A percentile compares a stretch with the other conserved stretches of the same genome.
phyloP scores from a whole-genome alignment of 805 yeast genomes.

The Barnettozyma vustinii region DNA sequence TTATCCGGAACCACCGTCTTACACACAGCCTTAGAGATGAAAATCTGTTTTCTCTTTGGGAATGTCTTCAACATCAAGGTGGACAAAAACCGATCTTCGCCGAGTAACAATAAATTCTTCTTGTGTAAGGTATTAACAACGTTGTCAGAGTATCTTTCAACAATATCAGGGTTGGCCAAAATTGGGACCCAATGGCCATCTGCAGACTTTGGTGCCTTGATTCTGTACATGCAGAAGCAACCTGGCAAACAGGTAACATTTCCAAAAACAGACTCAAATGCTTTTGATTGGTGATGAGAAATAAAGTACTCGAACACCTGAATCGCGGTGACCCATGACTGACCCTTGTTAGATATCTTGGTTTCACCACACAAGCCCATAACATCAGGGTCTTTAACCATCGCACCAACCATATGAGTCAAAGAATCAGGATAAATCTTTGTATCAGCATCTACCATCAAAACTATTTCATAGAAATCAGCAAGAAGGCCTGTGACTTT shows the following conservation, averaged over 20 bases:
- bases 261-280: constrained; percentile 92
- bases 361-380: constrained; percentile 98
- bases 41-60: constrained; percentile 83
- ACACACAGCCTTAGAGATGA: constrained; percentile 88
- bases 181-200: constrained; percentile 91
- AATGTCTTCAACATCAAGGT: constrained; percentile 84
- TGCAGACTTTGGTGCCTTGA: constrained; percentile 79
- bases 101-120: constrained; percentile 77
- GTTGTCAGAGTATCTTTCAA: constrained; percentile 85
- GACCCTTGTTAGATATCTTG: constrained; percentile 75
- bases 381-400: constrained; percentile 78
- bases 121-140: constrained; percentile 78
- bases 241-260: constrained; percentile 95
- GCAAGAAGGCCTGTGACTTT: constrained; percentile 81
- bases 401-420: constrained; percentile 85
- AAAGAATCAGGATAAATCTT: constrained; percentile 80
- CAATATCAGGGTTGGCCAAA: constrained; percentile 88
- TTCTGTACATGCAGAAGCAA: constrained; percentile 88
- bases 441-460: constrained; percentile 96
- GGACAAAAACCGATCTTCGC: constrained; percentile 85
- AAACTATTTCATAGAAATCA: constrained; percentile 69
- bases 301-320: constrained; percentile 92
- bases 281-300: constrained; percentile 91
- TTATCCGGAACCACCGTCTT: constrained; percentile 85
- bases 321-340: constrained; percentile 86